phyloP scores from a whole-genome alignment of 2,329 filamentous ascomycete genomes.

The Aspergillus spinulosporus region DNA sequence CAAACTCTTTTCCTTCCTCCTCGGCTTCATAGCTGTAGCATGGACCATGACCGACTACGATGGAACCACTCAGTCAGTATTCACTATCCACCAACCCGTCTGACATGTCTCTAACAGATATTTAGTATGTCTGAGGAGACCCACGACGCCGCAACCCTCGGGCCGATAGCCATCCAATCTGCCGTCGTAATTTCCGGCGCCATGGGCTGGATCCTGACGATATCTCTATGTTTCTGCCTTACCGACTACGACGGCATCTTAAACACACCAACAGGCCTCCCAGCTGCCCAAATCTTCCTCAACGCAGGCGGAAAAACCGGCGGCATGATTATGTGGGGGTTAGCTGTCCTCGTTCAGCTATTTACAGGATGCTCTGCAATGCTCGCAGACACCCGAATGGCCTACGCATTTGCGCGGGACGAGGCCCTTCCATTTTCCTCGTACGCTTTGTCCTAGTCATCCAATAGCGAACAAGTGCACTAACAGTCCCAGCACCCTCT shows the following conservation, averaged over 20 bases:
- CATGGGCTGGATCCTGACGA: conserved; percentile 62
- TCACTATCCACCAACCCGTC: neutral
- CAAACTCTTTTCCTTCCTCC: conserved; percentile 61
- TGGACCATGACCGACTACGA: conserved; percentile 70
- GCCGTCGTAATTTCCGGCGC: conserved; percentile 61
- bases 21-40: conserved; percentile 51
- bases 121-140: conserved; percentile 65
- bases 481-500: conserved; percentile 47
- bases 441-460: conserved; percentile 36
- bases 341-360: conserved; percentile 64
- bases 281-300: conserved; percentile 60
- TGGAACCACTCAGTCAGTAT: conserved; percentile 61
- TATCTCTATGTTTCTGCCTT: conserved; percentile 65
- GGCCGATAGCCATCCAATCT: conserved; percentile 59
- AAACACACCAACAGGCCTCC: conserved; percentile 59
- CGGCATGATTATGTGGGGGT: conserved; percentile 62
- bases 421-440: conserved; percentile 61
- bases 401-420: conserved; percentile 62
- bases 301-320: conserved; percentile 60
- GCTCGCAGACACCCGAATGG: conserved; percentile 64
- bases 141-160: conserved; percentile 61
- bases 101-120: neutral
- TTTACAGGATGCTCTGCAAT: conserved; percentile 66
- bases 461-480: neutral
- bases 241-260: conserved; percentile 59